Percentiles rank a stretch among this genome's conserved stretches.
phyloP scores from a whole-genome alignment of 2,329 filamentous ascomycete species.

The Cladosporium colombiae region DNA sequence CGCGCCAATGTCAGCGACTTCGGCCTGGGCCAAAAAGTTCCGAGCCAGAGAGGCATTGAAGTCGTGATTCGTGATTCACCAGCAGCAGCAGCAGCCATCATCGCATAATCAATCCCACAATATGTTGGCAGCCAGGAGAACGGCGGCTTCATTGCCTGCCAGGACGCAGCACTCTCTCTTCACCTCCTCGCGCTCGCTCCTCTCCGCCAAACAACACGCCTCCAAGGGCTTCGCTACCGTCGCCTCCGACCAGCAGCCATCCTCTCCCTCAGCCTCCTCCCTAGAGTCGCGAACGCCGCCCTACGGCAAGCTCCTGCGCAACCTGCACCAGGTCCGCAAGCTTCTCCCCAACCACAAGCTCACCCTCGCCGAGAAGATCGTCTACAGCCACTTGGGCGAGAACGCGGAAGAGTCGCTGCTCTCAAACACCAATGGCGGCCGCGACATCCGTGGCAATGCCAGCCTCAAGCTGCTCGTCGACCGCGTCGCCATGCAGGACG shows the following conservation, averaged over 20 bases:
- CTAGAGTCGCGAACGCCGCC: conserved; percentile 66
- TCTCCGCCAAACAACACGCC: conserved; percentile 19
- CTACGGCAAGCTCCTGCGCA: conserved; percentile 78
- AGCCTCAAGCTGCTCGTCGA: conserved; percentile 98
- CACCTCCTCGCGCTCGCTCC: conserved; percentile 23
- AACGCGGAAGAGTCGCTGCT: conserved; percentile 86
- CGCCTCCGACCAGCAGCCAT: conserved; percentile 21
- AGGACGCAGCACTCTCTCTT: conserved; percentile 19
- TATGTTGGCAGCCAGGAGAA: conserved; percentile 31
- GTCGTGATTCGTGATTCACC: conserved; percentile 1
- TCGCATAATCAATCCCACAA: background rate
- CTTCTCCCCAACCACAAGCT: conserved; percentile 66
- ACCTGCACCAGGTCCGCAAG: conserved; percentile 72
- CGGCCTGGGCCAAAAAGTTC: conserved; percentile 10
- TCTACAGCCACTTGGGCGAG: conserved; percentile 86
- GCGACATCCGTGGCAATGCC: conserved; percentile 78
- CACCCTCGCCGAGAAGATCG: conserved; percentile 95
- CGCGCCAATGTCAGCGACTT: background rate
- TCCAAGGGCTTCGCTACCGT: conserved; percentile 36
- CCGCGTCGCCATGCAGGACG: conserved; percentile 98
- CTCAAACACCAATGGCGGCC: conserved; percentile 78
- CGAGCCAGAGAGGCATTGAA: conserved; percentile 6
- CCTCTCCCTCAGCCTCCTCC: conserved; percentile 32
- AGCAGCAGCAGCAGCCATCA: background rate
- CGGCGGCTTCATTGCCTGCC: conserved; percentile 24